Conservation (phyloP, 2,329 filamentous ascomycete species). For the Dothiorella sarmentorum region DNA sequence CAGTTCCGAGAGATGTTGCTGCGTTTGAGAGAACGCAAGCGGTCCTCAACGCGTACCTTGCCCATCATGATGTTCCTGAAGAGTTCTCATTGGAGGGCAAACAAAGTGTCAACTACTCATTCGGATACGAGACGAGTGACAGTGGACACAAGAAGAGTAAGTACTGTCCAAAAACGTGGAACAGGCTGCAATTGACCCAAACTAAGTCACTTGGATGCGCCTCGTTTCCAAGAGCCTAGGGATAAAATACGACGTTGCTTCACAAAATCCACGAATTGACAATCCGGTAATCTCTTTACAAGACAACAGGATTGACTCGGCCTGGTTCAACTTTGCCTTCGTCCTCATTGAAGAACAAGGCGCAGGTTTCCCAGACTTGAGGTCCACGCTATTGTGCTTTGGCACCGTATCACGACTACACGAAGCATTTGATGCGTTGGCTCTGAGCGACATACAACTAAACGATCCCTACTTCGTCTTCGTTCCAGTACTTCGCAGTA, state of each 20-base stretch:
- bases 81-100: background rate
- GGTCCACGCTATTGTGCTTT: constrained; percentile 30
- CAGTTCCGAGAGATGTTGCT: background rate
- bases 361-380: too few relatives aligned
- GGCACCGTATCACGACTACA: constrained; percentile 25
- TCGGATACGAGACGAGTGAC: too few relatives aligned
- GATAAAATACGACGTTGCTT: background rate
- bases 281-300: background rate
- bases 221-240: background rate
- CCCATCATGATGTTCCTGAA: background rate
- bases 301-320: background rate
- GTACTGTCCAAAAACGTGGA: too few relatives aligned
- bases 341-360: background rate
- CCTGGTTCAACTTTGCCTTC: constrained; percentile 3
- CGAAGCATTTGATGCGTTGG: constrained; percentile 21
- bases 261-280: background rate
- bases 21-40: background rate
- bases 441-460: background rate
- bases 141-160: too few relatives aligned
- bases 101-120: background rate
- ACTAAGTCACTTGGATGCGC: background rate
- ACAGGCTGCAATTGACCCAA: too few relatives aligned
- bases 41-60: background rate
- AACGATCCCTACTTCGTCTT: background rate
- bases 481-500: constrained; percentile 26